These are phyloP conservation scores for Alternaria tenuissima DNA, from an alignment of 2,329 filamentous ascomycete genomes.

Conservation along the genomic window DNA sequence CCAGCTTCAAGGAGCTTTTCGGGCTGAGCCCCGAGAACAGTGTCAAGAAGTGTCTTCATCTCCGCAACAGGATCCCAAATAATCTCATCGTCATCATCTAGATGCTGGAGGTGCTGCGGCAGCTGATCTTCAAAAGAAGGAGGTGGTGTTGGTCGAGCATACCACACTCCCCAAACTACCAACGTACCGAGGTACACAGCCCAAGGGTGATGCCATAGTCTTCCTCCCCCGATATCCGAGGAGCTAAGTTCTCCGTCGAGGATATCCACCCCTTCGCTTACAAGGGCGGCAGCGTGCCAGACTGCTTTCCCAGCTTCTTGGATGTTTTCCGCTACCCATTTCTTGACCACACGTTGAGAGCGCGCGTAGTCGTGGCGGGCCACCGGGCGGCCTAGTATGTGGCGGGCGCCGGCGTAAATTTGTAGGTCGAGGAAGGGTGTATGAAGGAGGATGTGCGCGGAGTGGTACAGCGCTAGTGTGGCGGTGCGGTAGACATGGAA, in stretches of 20 bases:
- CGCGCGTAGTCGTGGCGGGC: slow-evolving; percentile 59
- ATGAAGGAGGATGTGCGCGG: slow-evolving; percentile 64
- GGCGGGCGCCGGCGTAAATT: slow-evolving; percentile 66
- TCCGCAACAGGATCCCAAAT: slow-evolving; percentile 61
- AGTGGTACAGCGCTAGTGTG: slow-evolving; percentile 65
- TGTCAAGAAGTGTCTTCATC: slow-evolving; percentile 56
- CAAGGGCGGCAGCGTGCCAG: slow-evolving; percentile 63
- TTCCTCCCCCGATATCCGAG: slow-evolving; percentile 58
- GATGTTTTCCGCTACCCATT: slow-evolving; percentile 55
- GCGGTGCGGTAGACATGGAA: slow-evolving; percentile 61
- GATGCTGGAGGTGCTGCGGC: slow-evolving; percentile 5
- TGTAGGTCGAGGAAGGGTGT: slow-evolving; percentile 69
- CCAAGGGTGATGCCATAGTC: slow-evolving; percentile 69
- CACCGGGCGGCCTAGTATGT: slow-evolving; percentile 67
- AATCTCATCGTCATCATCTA: slow-evolving; percentile 56
- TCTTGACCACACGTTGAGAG: slow-evolving; percentile 61
- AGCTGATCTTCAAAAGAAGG: neutral
- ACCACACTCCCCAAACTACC: slow-evolving; percentile 67
- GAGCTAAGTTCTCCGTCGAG: slow-evolving; percentile 47
- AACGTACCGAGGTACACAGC: slow-evolving; percentile 67
- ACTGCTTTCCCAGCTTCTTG: slow-evolving; percentile 55
- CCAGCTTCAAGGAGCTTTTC: slow-evolving; percentile 44
- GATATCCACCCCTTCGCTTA: slow-evolving; percentile 60
- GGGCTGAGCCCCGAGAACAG: slow-evolving; percentile 52
- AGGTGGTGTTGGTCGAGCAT: slow-evolving; percentile 41